Percentiles rank a stretch among this genome's conserved stretches.
phyloP scores from a whole-genome alignment of 441 rosid genomes.

The Adansonia rubrostipa region DNA sequence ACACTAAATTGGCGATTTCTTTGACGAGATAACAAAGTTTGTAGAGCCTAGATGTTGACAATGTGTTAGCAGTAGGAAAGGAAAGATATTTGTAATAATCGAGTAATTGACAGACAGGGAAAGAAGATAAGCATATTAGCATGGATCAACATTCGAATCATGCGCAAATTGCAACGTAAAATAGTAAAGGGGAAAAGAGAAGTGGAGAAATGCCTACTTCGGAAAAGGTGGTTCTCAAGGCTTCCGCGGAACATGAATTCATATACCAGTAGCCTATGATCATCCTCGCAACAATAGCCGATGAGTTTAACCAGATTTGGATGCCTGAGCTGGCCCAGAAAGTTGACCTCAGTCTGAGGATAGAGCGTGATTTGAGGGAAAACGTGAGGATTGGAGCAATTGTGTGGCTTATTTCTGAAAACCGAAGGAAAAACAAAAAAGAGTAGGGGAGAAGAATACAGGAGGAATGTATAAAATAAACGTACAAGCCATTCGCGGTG shows the following conservation, averaged over 20 bases:
- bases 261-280: slow-evolving; percentile 57
- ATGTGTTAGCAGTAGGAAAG: background rate
- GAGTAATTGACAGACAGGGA: background rate
- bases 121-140: background rate
- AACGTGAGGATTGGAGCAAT: no score
- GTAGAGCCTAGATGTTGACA: slow-evolving; percentile 3
- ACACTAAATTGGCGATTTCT: background rate
- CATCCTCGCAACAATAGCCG: slow-evolving; percentile 64
- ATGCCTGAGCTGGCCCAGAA: slow-evolving; percentile 70
- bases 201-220: slow-evolving; percentile 42
- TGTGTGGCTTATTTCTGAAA: no score
- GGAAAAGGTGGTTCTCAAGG: slow-evolving; percentile 63
- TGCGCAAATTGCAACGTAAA: background rate
- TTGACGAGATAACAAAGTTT: background rate
- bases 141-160: background rate
- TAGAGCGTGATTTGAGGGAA: background rate
- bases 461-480: background rate
- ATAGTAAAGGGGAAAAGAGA: background rate
- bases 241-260: slow-evolving; percentile 69
- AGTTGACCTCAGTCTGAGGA: slow-evolving; percentile 61
- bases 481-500: slow-evolving; percentile 87
- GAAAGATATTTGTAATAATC: background rate
- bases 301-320: slow-evolving; percentile 61
- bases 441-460: background rate
- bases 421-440: no score